Evolutionary conservation across 352 stramenopile species (phyloP).

Genomic region (Globisporangium abappressorium): DNA sequence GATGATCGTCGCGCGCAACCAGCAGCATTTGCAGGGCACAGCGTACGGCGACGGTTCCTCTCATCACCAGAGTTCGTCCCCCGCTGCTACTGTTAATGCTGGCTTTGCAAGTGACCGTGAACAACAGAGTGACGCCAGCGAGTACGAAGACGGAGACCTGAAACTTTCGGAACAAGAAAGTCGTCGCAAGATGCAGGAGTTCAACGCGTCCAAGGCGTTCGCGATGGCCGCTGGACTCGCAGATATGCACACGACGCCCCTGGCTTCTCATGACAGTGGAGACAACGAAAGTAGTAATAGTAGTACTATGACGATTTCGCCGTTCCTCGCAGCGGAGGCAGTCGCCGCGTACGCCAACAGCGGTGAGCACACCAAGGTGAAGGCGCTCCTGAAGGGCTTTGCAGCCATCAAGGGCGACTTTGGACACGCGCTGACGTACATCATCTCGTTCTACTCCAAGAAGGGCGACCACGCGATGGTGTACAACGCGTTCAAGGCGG

Average conservation of each 20-base stretch:
- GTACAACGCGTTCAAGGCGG: constrained; percentile 43
- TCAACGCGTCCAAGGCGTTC: constrained; percentile 9
- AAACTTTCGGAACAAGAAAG: constrained; percentile 4
- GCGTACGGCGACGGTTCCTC: constrained; percentile 7
- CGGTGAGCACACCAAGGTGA: constrained; percentile 45
- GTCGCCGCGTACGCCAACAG: constrained; percentile 38
- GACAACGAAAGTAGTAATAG: neutral
- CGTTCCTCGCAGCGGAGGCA: constrained; percentile 33
- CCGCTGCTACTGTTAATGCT: neutral
- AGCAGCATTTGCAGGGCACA: constrained; percentile 29
- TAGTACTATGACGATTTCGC: constrained; percentile 18
- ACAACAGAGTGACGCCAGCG: neutral
- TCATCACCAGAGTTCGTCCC: neutral
- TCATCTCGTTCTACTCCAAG: constrained; percentile 27
- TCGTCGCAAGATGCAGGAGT: constrained; percentile 11
- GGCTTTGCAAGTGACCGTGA: neutral
- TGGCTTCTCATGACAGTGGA: neutral
- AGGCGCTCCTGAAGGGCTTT: constrained; percentile 45
- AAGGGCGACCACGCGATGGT: constrained; percentile 29
- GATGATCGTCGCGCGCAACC: constrained; percentile 36
- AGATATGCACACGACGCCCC: constrained; percentile 1
- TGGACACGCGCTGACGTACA: constrained; percentile 29
- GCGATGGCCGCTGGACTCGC: constrained; percentile 11
- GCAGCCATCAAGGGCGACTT: constrained; percentile 27
- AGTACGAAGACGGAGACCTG: constrained; percentile 2